Conservation (phyloP, 768 basidiomycete species). For the Sporobolomyces pararoseus region DNA sequence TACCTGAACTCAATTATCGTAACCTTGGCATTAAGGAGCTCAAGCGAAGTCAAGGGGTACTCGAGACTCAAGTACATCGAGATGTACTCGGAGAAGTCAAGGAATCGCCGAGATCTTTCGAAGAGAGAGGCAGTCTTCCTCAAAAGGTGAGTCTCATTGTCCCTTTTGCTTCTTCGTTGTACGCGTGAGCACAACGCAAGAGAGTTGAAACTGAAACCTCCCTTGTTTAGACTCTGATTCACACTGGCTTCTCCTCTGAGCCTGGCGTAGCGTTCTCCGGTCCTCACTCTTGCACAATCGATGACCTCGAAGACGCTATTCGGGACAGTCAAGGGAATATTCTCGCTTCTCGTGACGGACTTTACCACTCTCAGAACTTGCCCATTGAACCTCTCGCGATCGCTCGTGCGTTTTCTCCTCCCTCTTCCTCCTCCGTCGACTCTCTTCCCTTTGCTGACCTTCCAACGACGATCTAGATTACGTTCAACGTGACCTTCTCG, state of each 20-base stretch:
- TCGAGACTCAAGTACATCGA: constrained; percentile 26
- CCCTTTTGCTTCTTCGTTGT: not conserved
- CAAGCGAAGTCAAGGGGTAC: constrained; percentile 20
- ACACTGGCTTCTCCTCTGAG: constrained; percentile 18
- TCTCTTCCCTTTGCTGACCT: not conserved
- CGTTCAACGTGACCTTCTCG: constrained; percentile 34
- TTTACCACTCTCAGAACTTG: constrained; percentile 14
- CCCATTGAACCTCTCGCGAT: constrained; percentile 35
- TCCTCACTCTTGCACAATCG: constrained; percentile 22
- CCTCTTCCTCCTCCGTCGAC: not conserved
- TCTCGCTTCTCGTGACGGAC: constrained; percentile 17
- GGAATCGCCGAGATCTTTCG: not conserved
- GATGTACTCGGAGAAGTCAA: constrained; percentile 28
- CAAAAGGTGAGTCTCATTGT: constrained; percentile 26
- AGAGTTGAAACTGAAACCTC: not conserved
- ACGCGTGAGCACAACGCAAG: too few relatives aligned
- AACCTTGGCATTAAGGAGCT: constrained; percentile 33
- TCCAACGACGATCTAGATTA: constrained; percentile 32
- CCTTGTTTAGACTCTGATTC: constrained; percentile 24
- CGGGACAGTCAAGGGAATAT: constrained; percentile 17
- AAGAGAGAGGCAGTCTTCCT: constrained; percentile 13
- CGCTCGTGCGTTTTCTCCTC: constrained; percentile 16
- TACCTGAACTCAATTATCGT: constrained; percentile 33
- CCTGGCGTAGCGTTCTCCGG: constrained; percentile 26
- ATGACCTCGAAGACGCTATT: not conserved